Evolutionary conservation across 495 filamentous ascomycete species (phyloP), one percentile per base, ranked within the genome.

Genomic region (Aspergillus nidulans): DNA sequence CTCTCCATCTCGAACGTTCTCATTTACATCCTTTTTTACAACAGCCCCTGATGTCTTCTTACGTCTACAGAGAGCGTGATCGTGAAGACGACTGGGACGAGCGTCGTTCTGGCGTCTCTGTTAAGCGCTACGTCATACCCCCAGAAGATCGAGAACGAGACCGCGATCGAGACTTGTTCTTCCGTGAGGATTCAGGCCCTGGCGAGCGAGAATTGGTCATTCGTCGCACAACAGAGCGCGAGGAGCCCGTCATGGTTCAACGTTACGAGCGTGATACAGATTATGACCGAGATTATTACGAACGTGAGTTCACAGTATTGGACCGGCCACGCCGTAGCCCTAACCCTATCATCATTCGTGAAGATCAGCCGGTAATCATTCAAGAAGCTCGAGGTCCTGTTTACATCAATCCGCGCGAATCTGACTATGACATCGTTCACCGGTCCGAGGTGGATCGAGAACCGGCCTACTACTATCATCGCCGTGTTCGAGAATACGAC

Each of bases 301-400:
- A 85, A 55, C 72, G 78, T 65, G 71, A 76, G 72, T 76, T 64
- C 49, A 41, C 41, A 54, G 67, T 70, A 26, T 69, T 60, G 60
- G 72, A 73, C 46, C 81, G 84, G 42, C 63, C 86, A 18, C 78
- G 73, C 58, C 86, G 85, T 65, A 78, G 81, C 65, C 74, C 77
- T 49, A 67, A 77, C 52, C 84, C 86, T 40, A 84, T 88, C 59
- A 74, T 90, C 62, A 87, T 91, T 68, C 86, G 81, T 58, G 81
- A 90, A 61, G 77, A 76, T 41, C 85, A 89, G 61, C 81, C 81
- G 63, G 82, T 92, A 71, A 86, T 91, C 61, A 78, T 91, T 56
- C 81, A 87, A 65, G 85, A 91, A 75, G 83, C 85, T n/a, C 84
- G 81, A 44, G 75, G 83, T 43, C 84, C 84, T 7, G 75, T 90